Evolutionary conservation across 768 basidiomycete genomes (phyloP).

Genomic region (Xerocomellus amylosporus): DNA sequence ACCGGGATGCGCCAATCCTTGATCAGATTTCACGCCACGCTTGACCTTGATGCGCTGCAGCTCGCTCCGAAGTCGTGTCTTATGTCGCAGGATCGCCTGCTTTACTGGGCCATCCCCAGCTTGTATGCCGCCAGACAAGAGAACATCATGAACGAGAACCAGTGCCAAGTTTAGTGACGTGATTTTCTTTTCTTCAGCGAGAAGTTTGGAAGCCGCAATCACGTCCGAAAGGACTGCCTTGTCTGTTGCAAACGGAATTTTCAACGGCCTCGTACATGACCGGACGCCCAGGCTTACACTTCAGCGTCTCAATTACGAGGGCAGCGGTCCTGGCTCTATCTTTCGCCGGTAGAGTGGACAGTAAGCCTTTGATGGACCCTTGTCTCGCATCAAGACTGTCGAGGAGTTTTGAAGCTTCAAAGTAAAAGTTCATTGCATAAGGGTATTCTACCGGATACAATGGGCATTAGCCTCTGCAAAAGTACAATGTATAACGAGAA

Average conservation of each 20-base stretch:
- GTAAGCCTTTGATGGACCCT: slow-evolving; percentile 87
- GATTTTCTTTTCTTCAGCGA: slow-evolving; percentile 73
- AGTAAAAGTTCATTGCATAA: slow-evolving; percentile 88
- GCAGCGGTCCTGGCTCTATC: slow-evolving; percentile 76
- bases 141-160: slow-evolving; percentile 87
- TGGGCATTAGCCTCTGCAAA: slow-evolving; percentile 23
- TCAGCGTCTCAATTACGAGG: slow-evolving; percentile 90
- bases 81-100: slow-evolving; percentile 82
- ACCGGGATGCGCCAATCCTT: slow-evolving; percentile 58
- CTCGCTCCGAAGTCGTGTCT: slow-evolving; percentile 84
- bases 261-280: slow-evolving; percentile 6
- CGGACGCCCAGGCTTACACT: slow-evolving; percentile 60
- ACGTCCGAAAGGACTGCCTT: slow-evolving; percentile 71
- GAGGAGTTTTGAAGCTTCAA: slow-evolving; percentile 78
- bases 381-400: slow-evolving; percentile 85
- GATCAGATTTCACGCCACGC: slow-evolving; percentile 61
- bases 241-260: slow-evolving; percentile 45
- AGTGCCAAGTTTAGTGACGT: slow-evolving; percentile 74
- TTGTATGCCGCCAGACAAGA: slow-evolving; percentile 83
- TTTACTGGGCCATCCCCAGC: slow-evolving; percentile 89
- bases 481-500: slow-evolving; percentile 20
- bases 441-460: slow-evolving; percentile 29
- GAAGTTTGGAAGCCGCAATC: slow-evolving; percentile 61
- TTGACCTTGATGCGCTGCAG: slow-evolving; percentile 81
- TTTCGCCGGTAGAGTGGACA: slow-evolving; percentile 71